These are phyloP conservation scores for Russula sp. DNA, from an alignment of 768 basidiomycete genomes.

Conservation along the genomic window DNA sequence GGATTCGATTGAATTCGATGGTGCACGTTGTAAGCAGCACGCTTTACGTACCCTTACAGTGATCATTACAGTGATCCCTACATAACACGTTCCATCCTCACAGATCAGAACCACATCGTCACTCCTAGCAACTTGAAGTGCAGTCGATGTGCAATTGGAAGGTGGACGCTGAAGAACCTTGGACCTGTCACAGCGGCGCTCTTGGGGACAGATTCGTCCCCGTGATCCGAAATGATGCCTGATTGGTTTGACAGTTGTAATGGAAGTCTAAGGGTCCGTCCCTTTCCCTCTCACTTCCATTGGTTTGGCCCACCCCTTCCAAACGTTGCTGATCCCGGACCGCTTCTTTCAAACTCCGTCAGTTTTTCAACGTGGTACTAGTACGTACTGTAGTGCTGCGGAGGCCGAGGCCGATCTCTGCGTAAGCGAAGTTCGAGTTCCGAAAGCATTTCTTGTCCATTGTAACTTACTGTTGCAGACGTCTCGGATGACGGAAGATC, in stretches of 20 bases:
- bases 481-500: too few species aligned
- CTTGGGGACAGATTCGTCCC: background rate
- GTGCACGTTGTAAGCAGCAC: background rate
- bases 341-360: too few species aligned
- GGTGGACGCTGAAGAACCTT: background rate
- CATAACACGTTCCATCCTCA: background rate
- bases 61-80: background rate
- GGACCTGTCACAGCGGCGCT: background rate
- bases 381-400: too few species aligned
- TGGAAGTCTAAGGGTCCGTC: too few species aligned
- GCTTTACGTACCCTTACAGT: background rate
- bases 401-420: too few species aligned
- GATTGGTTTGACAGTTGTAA: slow-evolving; percentile 7
- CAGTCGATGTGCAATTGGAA: background rate
- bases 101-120: background rate
- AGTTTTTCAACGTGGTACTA: too few species aligned
- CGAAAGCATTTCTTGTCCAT: too few species aligned
- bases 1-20: background rate
- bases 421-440: too few species aligned
- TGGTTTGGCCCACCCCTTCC: too few species aligned
- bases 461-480: too few species aligned
- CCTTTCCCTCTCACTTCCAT: too few species aligned
- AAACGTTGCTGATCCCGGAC: too few species aligned
- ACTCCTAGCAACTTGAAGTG: background rate
- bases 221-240: slow-evolving; percentile 1